Conservation (phyloP, 345 rosid species). For the Euclidium syriacum region DNA sequence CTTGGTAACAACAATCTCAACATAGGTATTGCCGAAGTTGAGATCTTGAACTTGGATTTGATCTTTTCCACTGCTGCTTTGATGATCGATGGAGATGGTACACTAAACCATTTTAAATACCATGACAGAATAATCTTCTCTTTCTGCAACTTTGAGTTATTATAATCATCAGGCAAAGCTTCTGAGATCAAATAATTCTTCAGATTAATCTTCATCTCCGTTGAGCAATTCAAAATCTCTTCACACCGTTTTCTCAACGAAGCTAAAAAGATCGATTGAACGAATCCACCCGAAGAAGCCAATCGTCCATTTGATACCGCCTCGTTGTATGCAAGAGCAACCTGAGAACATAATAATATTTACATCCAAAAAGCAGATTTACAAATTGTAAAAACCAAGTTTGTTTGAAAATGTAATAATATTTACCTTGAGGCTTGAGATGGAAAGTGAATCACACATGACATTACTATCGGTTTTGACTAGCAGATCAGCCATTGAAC, state of each 20-base stretch:
- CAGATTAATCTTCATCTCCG: conserved; percentile 37
- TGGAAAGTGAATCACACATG: conserved; percentile 55
- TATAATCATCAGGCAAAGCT: conserved; percentile 49
- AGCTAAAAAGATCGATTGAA: conserved; percentile 65
- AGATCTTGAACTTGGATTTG: conserved; percentile 37
- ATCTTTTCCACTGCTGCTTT: conserved; percentile 43
- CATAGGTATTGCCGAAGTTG: conserved; percentile 51
- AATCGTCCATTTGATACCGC: conserved; percentile 67
- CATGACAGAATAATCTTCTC: conserved; percentile 52
- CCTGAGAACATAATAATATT: conserved; percentile 40
- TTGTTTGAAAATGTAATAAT: background rate
- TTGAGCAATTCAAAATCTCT: conserved; percentile 48
- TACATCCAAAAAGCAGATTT: conserved; percentile 3
- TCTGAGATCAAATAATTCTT: conserved; percentile 47
- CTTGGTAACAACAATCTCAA: conserved; percentile 63
- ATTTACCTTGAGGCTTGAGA: conserved; percentile 94
- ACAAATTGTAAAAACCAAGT: background rate
- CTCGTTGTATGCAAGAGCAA: conserved; percentile 74
- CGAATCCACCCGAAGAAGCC: conserved; percentile 55
- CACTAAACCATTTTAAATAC: conserved; percentile 76
- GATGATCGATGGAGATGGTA: conserved; percentile 56
- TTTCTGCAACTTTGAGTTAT: conserved; percentile 25
- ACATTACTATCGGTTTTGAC: conserved; percentile 31
- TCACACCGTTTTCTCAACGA: conserved; percentile 65
- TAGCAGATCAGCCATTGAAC: conserved; percentile 67